Base-by-base conservation (phyloP, 805 yeast species). In the Blastobotrys chiropterorum region DNA sequence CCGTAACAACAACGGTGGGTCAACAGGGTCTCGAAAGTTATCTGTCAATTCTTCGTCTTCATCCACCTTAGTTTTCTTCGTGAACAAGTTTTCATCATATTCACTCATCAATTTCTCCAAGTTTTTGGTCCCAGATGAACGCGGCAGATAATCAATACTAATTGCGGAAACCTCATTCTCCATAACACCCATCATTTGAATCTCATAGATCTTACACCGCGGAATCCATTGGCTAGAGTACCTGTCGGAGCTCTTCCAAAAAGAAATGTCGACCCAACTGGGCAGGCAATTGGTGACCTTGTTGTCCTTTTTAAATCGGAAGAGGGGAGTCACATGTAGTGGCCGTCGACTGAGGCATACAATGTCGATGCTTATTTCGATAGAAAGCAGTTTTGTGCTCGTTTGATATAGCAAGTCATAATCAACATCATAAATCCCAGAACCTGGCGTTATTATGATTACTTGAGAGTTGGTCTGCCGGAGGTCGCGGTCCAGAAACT, bases 151-250 rank as follows among this genome's bases (percentile, higher is more conserved):
- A 15, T 82, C 83, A 8, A 90, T 78, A 6, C 82, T 79, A 5
- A 85, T 79, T 11, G 85, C 80, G 57, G 82, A 81, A 52, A 83
- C 72, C 62, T 94, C 97, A 60, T 87, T 88, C 61, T 92, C 98
- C 84, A 92, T 89, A 5, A 94, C 79, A 0, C 98, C 98, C 95
- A 92, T 92, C 97, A 94, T 94, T 66, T 94, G 98, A 16, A 94
- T 69, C 62, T 92, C 98, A 66, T 94, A 92, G 48, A 94, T 90
- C 61, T 88, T 89, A 67, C 97, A 90, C 38, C 94, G 74, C 0
- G 99, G 97, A n/a, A 85, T 78, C 97, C 98, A 92, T 58, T 68
- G 67, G 64, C 72, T 52, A 60, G 63, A 39, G 68, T 63, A 58
- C 47, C 72, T 70, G 26, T 74, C 72, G 2, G 75, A 66, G 47